A percentile compares a stretch with the other conserved stretches of the same genome.
Evolutionary conservation across 352 stramenopile species (phyloP).

Genomic region (Pythium chondricola): DNA sequence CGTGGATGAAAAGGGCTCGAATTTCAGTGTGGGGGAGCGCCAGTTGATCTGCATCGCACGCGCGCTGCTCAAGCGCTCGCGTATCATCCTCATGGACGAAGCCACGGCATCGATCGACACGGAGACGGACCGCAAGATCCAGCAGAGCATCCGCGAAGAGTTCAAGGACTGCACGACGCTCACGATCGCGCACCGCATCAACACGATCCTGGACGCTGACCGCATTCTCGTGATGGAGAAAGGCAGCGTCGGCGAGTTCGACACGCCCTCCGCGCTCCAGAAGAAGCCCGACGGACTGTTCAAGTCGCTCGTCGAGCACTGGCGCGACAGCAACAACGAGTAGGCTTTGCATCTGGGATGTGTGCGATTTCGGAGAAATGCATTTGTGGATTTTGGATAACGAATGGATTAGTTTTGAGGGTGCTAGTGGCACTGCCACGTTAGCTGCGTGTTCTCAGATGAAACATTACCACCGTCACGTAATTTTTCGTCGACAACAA

Average conservation of each 20-base stretch:
- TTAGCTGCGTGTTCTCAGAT: too few species aligned
- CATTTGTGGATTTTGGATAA: too few species aligned
- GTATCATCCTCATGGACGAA: slow-evolving; percentile 92
- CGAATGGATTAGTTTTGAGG: too few species aligned
- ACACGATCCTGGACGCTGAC: slow-evolving; percentile 96
- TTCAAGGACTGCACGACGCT: slow-evolving; percentile 87
- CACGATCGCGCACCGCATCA: slow-evolving; percentile 96
- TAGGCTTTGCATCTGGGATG: slow-evolving; percentile 18
- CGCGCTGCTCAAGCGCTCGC: slow-evolving; percentile 80
- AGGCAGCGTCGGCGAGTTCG: slow-evolving; percentile 91
- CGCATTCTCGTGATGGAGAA: slow-evolving; percentile 94
- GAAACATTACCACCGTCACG: too few species aligned
- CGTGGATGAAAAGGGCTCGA: slow-evolving; percentile 86
- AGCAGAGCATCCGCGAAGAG: slow-evolving; percentile 31
- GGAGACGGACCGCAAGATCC: slow-evolving; percentile 78
- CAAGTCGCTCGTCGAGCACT: slow-evolving; percentile 69
- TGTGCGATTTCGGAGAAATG: too few species aligned
- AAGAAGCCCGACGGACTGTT: slow-evolving; percentile 69
- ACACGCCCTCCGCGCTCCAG: slow-evolving; percentile 75
- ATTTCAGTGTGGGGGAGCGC: slow-evolving; percentile 91
- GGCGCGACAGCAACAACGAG: slow-evolving; percentile 38
- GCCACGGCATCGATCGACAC: slow-evolving; percentile 90
- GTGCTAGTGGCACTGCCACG: too few species aligned
- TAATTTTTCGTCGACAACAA: too few species aligned
- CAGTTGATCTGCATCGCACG: slow-evolving; percentile 94